A percentile compares a stretch with the other conserved stretches of the same genome.
Evolutionary conservation across 2,329 filamentous ascomycete species (phyloP).

Genomic region (Monilinia fructicola): DNA sequence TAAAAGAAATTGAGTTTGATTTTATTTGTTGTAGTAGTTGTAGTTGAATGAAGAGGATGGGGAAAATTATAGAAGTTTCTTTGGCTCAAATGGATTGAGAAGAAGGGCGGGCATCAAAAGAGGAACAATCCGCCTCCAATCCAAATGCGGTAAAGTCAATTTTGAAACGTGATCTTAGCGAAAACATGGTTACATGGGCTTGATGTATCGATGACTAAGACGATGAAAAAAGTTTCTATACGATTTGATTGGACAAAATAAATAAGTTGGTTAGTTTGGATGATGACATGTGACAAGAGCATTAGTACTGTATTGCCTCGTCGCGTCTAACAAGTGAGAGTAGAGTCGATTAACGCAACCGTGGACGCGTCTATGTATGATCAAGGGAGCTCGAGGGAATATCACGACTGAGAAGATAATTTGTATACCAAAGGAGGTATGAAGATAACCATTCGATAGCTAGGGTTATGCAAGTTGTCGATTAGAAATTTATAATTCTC

Average conservation of each 20-base stretch:
- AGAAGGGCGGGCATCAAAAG: constrained; percentile 15
- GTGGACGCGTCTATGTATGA: background rate
- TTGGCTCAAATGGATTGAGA: constrained; percentile 21
- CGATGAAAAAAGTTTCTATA: background rate
- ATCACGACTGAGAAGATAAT: background rate
- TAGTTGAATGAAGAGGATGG: constrained; percentile 13
- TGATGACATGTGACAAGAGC: constrained; percentile 6
- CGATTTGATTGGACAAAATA: background rate
- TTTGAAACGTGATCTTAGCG: constrained; percentile 17
- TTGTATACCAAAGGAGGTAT: background rate
- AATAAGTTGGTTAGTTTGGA: background rate
- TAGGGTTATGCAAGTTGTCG: no score
- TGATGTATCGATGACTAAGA: background rate
- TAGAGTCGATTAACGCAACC: background rate
- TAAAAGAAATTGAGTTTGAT: constrained; percentile 22
- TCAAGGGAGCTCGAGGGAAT: background rate
- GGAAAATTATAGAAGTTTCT: constrained; percentile 24
- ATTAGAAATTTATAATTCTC: no score
- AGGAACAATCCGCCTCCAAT: constrained; percentile 15
- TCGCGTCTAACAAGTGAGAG: constrained; percentile 4
- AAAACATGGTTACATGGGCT: background rate
- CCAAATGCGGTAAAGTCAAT: constrained; percentile 16
- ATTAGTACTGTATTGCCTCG: background rate
- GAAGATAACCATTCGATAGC: no score
- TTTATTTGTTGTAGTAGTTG: constrained; percentile 13